phyloP scores from a whole-genome alignment of 345 rosid genomes.

The Cardiospermum halicacabum region DNA sequence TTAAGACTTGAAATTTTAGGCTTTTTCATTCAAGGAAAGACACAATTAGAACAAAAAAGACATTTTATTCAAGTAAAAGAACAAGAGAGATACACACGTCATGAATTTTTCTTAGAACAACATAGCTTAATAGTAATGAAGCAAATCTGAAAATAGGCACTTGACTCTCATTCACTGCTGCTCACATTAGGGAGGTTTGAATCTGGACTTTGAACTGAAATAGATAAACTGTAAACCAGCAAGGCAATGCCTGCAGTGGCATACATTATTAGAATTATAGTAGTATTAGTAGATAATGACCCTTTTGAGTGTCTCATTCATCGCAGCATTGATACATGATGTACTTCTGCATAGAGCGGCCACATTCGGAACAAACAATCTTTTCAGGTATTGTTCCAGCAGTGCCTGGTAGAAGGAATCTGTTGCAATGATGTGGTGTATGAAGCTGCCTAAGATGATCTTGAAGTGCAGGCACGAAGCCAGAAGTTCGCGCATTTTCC shows the following conservation, averaged over 20 bases:
- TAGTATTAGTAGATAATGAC: background rate
- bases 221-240: too few relatives aligned
- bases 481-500: conserved; percentile 21
- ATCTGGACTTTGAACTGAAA: too few relatives aligned
- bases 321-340: conserved; percentile 58
- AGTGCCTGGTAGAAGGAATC: conserved; percentile 46
- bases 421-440: conserved; percentile 52
- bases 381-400: conserved; percentile 45
- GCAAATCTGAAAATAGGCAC: background rate
- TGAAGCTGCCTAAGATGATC: conserved; percentile 41
- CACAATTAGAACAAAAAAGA: too few relatives aligned
- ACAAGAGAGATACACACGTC: background rate
- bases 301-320: conserved; percentile 14
- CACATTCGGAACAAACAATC: conserved; percentile 57
- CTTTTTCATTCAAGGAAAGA: background rate
- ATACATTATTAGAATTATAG: conserved; percentile 6
- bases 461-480: conserved; percentile 41
- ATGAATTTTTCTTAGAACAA: background rate
- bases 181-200: too few relatives aligned
- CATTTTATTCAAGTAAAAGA: background rate
- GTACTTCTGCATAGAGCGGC: conserved; percentile 52
- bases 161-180: background rate
- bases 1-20: background rate
- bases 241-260: too few relatives aligned
- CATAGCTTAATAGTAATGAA: background rate